phyloP scores from a whole-genome alignment of 768 basidiomycete species.

The Mycena venus region DNA sequence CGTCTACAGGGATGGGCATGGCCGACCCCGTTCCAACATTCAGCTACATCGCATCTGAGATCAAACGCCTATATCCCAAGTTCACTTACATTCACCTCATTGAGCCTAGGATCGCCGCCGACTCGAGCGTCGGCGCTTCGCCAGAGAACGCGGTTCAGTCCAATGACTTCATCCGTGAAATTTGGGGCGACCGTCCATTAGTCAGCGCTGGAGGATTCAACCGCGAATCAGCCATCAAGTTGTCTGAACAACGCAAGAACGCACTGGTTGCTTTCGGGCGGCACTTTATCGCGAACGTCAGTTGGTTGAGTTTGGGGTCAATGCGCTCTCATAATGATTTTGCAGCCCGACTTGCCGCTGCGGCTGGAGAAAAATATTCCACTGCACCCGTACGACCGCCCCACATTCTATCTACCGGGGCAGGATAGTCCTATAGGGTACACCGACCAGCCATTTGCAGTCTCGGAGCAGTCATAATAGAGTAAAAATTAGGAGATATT shows the following conservation, averaged over 20 bases:
- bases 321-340: too few species aligned
- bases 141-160: conserved; percentile 28
- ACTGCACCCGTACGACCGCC: conserved; percentile 43
- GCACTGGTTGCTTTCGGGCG: conserved; percentile 16
- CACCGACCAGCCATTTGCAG: conserved; percentile 47
- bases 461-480: too few species aligned
- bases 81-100: conserved; percentile 56
- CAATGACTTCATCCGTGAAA: conserved; percentile 44
- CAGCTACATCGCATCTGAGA: conserved; percentile 40
- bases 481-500: too few species aligned
- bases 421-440: conserved; percentile 40
- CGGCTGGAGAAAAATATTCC: conserved; percentile 43
- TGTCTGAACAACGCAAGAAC: conserved; percentile 27
- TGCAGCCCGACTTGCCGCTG: conserved; percentile 48
- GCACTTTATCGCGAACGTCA: conserved; percentile 11
- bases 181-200: conserved; percentile 46
- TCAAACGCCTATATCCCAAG: conserved; percentile 42
- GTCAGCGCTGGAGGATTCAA: conserved; percentile 47
- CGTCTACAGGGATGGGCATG: conserved; percentile 47
- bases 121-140: background rate
- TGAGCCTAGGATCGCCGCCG: conserved; percentile 45
- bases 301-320: too few species aligned
- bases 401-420: conserved; percentile 43
- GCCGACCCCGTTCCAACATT: conserved; percentile 48
- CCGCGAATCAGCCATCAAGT: conserved; percentile 41